Conservation (phyloP, 2,329 filamentous ascomycete genomes). For the Gremmenia infestans region DNA sequence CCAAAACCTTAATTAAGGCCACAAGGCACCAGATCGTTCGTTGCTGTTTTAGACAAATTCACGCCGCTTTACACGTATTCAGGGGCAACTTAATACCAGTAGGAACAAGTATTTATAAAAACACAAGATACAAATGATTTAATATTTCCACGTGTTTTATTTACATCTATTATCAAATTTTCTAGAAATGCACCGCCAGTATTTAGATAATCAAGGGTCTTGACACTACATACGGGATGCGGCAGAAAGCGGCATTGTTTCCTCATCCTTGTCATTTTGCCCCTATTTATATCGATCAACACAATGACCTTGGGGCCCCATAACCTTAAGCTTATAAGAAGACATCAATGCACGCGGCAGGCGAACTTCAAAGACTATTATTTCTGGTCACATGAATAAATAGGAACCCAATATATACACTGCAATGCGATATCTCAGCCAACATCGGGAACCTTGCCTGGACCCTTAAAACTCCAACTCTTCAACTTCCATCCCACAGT, state of each 20-base stretch:
- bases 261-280: neutral
- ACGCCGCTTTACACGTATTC: neutral
- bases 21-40: neutral
- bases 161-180: too few relatives aligned
- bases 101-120: too few relatives aligned
- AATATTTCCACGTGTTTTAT: too few relatives aligned
- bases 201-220: too few relatives aligned
- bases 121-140: too few relatives aligned
- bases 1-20: neutral
- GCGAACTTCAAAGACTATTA: too few relatives aligned
- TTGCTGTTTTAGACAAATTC: neutral
- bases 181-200: too few relatives aligned
- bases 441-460: neutral
- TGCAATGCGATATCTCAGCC: neutral
- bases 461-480: slow-evolving; percentile 43
- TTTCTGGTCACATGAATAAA: too few relatives aligned
- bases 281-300: neutral
- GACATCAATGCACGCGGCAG: too few relatives aligned
- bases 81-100: too few relatives aligned
- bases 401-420: too few relatives aligned
- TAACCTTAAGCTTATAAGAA: too few relatives aligned
- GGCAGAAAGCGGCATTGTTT: neutral
- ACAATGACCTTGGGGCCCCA: neutral
- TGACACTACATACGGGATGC: neutral
- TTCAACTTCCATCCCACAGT: slow-evolving; percentile 75